A percentile compares a stretch with the other conserved stretches of the same genome.
Conservation (phyloP, 176 grass and related monocot species). For the Aechmea fasciata region DNA sequence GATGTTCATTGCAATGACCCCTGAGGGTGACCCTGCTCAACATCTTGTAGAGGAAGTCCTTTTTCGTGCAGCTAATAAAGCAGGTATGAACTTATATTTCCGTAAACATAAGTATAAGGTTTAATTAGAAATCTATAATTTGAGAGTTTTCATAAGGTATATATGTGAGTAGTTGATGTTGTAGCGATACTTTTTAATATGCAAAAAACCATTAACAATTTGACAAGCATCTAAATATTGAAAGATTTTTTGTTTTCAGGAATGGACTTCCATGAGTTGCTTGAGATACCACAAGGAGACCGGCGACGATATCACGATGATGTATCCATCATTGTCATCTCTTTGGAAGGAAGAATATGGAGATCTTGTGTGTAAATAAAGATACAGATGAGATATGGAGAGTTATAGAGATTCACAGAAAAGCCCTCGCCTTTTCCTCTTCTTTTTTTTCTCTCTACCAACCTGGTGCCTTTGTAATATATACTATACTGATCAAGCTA, state of each 20-base stretch:
- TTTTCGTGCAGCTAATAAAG: conserved; percentile 87
- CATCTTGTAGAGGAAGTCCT: conserved; percentile 91
- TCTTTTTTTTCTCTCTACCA: not conserved
- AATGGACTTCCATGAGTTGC: conserved; percentile 89
- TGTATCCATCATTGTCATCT: conserved; percentile 86
- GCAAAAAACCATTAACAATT: no score
- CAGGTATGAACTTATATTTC: conserved; percentile 36
- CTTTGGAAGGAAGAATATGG: conserved; percentile 95
- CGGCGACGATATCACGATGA: conserved; percentile 85
- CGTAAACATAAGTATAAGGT: not conserved
- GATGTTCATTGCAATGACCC: conserved; percentile 74
- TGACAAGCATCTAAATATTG: not conserved
- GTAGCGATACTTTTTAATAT: no score
- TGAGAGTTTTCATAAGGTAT: conserved; percentile 19
- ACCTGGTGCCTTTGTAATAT: conserved; percentile 22
- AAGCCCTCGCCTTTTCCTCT: conserved; percentile 22
- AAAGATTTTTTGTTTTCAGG: conserved; percentile 35
- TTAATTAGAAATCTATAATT: conserved; percentile 13
- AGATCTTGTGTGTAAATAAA: conserved; percentile 87
- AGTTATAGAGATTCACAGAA: conserved; percentile 39
- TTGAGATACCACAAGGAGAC: conserved; percentile 85
- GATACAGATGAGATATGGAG: conserved; percentile 30
- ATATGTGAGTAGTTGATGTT: no score
- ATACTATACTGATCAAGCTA: conserved; percentile 28
- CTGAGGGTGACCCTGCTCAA: conserved; percentile 90